Percentiles rank a stretch among this genome's conserved stretches.
Evolutionary conservation across 305 asterid genomes (phyloP).

Genomic region (Fraxinus greggii): DNA sequence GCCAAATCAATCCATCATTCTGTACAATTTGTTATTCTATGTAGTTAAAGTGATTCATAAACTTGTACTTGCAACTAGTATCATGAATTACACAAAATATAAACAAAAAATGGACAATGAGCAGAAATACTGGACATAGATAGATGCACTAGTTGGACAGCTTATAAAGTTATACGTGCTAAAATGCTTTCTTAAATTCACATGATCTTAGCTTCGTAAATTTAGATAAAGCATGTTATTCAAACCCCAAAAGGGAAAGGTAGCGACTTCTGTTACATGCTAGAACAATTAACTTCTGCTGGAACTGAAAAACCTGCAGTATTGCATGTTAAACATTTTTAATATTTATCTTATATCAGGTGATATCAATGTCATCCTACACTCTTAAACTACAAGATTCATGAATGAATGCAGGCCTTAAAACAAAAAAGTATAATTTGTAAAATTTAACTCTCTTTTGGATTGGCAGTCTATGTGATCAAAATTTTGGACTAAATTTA

Average conservation of each 20-base stretch:
- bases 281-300: background rate
- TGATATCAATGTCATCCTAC: background rate
- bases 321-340: background rate
- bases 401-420: background rate
- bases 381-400: background rate
- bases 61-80: background rate
- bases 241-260: background rate
- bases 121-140: background rate
- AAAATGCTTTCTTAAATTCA: conserved; percentile 4
- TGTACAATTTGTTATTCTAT: background rate
- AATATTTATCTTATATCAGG: background rate
- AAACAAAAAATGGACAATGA: background rate
- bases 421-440: background rate
- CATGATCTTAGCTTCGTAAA: conserved; percentile 1
- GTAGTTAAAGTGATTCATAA: background rate
- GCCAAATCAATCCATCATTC: background rate
- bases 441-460: background rate
- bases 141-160: conserved; percentile 1
- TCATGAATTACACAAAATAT: background rate
- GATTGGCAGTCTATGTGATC: background rate
- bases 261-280: background rate
- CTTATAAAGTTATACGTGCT: background rate
- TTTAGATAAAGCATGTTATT: background rate
- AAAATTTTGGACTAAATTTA: background rate
- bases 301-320: background rate